Conservation (phyloP, 441 rosid genomes). For the Sinapis alba region DNA sequence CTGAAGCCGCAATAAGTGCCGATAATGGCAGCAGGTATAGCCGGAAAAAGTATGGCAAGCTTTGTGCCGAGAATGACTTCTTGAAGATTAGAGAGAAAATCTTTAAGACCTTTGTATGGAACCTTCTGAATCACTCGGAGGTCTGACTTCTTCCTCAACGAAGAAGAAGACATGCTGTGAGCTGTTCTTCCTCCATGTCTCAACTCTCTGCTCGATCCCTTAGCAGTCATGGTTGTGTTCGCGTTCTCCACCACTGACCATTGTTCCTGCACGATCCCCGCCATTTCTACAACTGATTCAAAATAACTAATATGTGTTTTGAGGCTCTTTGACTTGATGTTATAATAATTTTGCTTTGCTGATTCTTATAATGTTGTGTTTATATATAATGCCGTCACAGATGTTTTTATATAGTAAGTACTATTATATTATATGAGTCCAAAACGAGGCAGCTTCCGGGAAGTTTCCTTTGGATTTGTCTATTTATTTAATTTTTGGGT, state of each 20-base stretch:
- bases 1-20: slow-evolving; percentile 50
- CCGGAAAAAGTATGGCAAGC: slow-evolving; percentile 58
- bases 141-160: slow-evolving; percentile 53
- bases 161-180: slow-evolving; percentile 49
- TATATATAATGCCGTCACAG: not conserved
- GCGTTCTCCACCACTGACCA: slow-evolving; percentile 31
- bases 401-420: slow-evolving; percentile 5
- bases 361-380: not conserved
- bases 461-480: slow-evolving; percentile 13
- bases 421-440: not conserved
- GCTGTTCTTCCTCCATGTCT: slow-evolving; percentile 37
- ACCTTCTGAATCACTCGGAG: slow-evolving; percentile 42
- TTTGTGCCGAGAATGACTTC: slow-evolving; percentile 69
- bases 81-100: slow-evolving; percentile 51
- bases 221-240: slow-evolving; percentile 1
- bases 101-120: slow-evolving; percentile 43
- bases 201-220: slow-evolving; percentile 31
- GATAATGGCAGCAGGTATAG: slow-evolving; percentile 53
- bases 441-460: slow-evolving; percentile 19
- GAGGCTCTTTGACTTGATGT: not conserved
- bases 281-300: slow-evolving; percentile 14
- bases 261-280: slow-evolving; percentile 21
- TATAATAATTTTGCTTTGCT: not conserved
- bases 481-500: not conserved
- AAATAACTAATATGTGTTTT: not conserved